phyloP scores from a whole-genome alignment of 805 yeast species.

The Grigorovia humatica region DNA sequence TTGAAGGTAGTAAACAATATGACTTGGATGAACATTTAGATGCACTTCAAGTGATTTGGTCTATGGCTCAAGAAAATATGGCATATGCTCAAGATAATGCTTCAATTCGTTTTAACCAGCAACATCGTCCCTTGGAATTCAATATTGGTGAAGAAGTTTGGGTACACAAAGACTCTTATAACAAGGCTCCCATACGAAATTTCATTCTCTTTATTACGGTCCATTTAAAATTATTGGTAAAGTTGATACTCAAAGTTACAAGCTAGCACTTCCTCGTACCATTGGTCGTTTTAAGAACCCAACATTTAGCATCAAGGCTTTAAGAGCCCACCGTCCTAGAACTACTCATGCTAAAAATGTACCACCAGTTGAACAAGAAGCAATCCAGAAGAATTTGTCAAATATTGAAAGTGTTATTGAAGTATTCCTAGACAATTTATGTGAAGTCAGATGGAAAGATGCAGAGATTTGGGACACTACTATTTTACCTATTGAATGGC shows the following conservation, averaged over 20 bases:
- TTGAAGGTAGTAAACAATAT: background rate
- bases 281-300: background rate
- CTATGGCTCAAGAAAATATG: background rate
- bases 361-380: background rate
- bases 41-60: background rate
- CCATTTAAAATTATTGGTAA: background rate
- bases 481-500: background rate
- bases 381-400: background rate
- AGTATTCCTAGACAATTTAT: background rate
- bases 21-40: background rate
- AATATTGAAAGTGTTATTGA: background rate
- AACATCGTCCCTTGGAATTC: background rate
- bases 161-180: conserved; percentile 1
- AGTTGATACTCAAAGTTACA: background rate
- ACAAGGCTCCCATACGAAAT: background rate
- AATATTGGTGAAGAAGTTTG: background rate
- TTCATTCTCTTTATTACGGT: conserved; percentile 3
- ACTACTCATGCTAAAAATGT: background rate
- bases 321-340: background rate
- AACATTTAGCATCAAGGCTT: background rate
- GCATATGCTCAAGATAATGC: conserved; percentile 1
- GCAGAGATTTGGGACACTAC: conserved; percentile 3
- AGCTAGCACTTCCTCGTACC: background rate
- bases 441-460: conserved; percentile 1
- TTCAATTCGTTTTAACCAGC: background rate